Conservation (phyloP, 192 early-diverging fungal species). For the Cetraspora pellucida region DNA sequence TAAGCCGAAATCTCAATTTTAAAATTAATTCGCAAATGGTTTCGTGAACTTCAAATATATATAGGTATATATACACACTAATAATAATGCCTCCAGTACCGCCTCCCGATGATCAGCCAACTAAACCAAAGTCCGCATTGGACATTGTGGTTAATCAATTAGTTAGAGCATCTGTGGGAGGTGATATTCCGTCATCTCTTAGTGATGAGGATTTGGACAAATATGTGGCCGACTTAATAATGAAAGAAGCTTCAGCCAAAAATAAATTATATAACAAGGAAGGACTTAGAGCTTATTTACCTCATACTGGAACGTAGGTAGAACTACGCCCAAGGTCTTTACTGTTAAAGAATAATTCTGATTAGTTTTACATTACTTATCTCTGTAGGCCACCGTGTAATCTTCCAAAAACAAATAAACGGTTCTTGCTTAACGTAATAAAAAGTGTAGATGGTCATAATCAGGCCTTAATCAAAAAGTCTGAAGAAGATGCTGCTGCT, state of each 20-base stretch:
- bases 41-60: too few relatives aligned
- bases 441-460: slow-evolving; percentile 60
- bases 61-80: too few relatives aligned
- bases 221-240: slow-evolving; percentile 57
- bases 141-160: slow-evolving; percentile 43
- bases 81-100: too few relatives aligned
- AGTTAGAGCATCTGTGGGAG: slow-evolving; percentile 53
- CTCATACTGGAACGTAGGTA: slow-evolving; percentile 35
- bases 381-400: slow-evolving; percentile 43
- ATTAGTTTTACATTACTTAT: slow-evolving; percentile 11
- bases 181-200: slow-evolving; percentile 34
- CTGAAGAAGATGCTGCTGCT: slow-evolving; percentile 49
- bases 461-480: slow-evolving; percentile 49
- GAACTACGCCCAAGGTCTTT: neutral
- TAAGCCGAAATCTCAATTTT: too few relatives aligned
- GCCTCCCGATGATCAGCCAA: neutral
- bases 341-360: slow-evolving; percentile 17
- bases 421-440: slow-evolving; percentile 59
- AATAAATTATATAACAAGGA: slow-evolving; percentile 43
- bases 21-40: too few relatives aligned
- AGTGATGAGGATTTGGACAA: slow-evolving; percentile 58
- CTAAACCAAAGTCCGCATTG: slow-evolving; percentile 28
- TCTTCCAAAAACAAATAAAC: slow-evolving; percentile 56
- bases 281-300: slow-evolving; percentile 46
- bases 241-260: slow-evolving; percentile 47